Percentiles rank a stretch among this genome's conserved stretches.
These are phyloP conservation scores for Dioscorea dumetorum DNA, from an alignment of 106 monocot genomes.

Conservation along the genomic window DNA sequence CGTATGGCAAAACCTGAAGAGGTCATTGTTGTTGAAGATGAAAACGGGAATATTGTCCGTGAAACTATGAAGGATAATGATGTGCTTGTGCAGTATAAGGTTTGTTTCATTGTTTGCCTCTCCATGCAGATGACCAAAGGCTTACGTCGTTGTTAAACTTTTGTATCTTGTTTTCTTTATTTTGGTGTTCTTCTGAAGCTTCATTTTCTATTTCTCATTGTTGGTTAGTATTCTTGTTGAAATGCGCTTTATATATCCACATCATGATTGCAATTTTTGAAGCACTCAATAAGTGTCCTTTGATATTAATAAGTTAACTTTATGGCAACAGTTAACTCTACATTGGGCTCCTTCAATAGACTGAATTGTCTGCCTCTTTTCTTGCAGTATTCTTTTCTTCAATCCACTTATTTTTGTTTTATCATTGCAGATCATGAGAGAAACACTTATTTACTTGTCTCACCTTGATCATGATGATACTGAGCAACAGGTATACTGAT, in stretches of 20 bases:
- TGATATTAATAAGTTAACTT: neutral
- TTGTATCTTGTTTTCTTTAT: neutral
- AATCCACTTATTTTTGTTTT: neutral
- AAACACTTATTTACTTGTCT: conserved; percentile 92
- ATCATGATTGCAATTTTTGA: too few species aligned
- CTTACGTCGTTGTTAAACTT: neutral
- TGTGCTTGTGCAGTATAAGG: conserved; percentile 99
- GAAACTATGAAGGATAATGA: conserved; percentile 99
- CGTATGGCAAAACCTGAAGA: conserved; percentile 99
- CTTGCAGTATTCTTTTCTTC: neutral
- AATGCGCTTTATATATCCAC: too few species aligned
- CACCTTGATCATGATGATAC: conserved; percentile 98
- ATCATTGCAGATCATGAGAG: conserved; percentile 89
- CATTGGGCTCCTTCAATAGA: neutral
- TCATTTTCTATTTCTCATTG: neutral
- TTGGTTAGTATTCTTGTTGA: neutral
- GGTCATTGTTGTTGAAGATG: conserved; percentile 98
- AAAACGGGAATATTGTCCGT: conserved; percentile 99
- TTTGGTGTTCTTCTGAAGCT: neutral
- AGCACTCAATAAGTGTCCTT: neutral
- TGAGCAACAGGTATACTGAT: conserved; percentile 73
- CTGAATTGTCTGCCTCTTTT: neutral
- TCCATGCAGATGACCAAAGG: neutral
- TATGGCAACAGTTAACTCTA: neutral
- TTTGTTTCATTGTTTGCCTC: conserved; percentile 6